These are phyloP conservation scores for Hypoxylon crocopeplum DNA, from an alignment of 495 filamentous ascomycete species.

Conservation along the genomic window DNA sequence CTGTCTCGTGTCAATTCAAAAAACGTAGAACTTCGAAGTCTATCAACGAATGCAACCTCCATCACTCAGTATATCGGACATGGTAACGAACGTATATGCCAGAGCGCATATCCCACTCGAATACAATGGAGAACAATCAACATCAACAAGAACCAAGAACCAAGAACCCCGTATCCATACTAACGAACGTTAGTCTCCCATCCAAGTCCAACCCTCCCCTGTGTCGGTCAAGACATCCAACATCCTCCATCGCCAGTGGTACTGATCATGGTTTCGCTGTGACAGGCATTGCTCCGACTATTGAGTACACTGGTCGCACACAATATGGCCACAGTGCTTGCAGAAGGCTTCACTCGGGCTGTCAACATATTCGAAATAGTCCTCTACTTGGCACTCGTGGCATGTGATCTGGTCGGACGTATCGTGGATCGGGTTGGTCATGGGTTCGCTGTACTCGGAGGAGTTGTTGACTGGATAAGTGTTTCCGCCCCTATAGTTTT, in stretches of 20 bases:
- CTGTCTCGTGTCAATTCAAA: background rate
- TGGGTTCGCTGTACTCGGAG: background rate
- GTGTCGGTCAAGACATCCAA: background rate
- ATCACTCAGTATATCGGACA: background rate
- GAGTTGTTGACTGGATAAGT: background rate
- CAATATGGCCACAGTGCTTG: background rate
- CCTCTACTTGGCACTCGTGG: background rate
- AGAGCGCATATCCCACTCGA: background rate
- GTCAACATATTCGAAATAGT: constrained; percentile 5
- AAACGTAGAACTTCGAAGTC: constrained; percentile 26
- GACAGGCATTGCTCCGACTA: background rate
- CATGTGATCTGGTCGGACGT: background rate
- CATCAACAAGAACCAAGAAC: background rate
- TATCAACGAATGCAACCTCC: constrained; percentile 15
- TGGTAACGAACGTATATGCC: background rate
- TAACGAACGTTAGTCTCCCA: constrained; percentile 1
- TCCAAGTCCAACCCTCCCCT: background rate
- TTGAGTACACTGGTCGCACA: background rate
- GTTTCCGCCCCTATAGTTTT: constrained; percentile 4
- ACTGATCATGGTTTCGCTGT: background rate
- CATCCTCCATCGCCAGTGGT: background rate
- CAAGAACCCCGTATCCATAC: background rate
- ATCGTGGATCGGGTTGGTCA: background rate
- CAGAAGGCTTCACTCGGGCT: background rate
- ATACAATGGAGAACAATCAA: background rate